Percentiles rank a stretch among this genome's conserved stretches.
Conservation (phyloP, 2,329 filamentous ascomycete genomes). For the Aspergillus texensis region DNA sequence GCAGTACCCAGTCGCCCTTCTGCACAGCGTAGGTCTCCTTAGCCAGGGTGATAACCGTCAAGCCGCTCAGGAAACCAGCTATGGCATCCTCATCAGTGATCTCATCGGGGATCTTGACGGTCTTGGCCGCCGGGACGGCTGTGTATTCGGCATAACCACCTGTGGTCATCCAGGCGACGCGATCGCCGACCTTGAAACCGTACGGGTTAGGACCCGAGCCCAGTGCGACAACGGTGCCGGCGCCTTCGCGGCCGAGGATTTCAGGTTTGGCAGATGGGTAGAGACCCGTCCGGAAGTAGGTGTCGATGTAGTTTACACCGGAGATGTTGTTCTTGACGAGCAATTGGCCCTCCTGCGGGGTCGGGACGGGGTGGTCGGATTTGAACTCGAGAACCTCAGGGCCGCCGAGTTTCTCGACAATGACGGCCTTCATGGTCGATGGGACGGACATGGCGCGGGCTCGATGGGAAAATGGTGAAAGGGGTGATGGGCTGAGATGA, state of each 20-base stretch:
- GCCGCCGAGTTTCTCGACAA: slow-evolving; percentile 72
- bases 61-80: slow-evolving; percentile 74
- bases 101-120: slow-evolving; percentile 65
- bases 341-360: slow-evolving; percentile 68
- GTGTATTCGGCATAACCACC: slow-evolving; percentile 64
- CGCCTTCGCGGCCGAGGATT: slow-evolving; percentile 77
- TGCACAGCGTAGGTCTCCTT: slow-evolving; percentile 70
- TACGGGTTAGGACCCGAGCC: slow-evolving; percentile 55
- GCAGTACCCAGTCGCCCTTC: slow-evolving; percentile 76
- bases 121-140: slow-evolving; percentile 54
- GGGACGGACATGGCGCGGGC: slow-evolving; percentile 55
- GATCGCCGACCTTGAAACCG: slow-evolving; percentile 66
- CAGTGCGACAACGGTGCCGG: slow-evolving; percentile 68
- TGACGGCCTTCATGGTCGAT: slow-evolving; percentile 71
- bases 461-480: slow-evolving; percentile 19
- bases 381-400: slow-evolving; percentile 72
- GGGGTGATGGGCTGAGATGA: slow-evolving; percentile 1
- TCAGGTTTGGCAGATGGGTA: slow-evolving; percentile 74
- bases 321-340: slow-evolving; percentile 79
- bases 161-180: slow-evolving; percentile 69
- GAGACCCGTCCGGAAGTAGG: slow-evolving; percentile 83
- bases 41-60: slow-evolving; percentile 79
- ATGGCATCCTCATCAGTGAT: slow-evolving; percentile 66
- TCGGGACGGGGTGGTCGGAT: slow-evolving; percentile 71
- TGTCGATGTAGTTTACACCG: slow-evolving; percentile 90